phyloP scores from a whole-genome alignment of 2,329 filamentous ascomycete genomes.

The Colletotrichum cordylinicola region DNA sequence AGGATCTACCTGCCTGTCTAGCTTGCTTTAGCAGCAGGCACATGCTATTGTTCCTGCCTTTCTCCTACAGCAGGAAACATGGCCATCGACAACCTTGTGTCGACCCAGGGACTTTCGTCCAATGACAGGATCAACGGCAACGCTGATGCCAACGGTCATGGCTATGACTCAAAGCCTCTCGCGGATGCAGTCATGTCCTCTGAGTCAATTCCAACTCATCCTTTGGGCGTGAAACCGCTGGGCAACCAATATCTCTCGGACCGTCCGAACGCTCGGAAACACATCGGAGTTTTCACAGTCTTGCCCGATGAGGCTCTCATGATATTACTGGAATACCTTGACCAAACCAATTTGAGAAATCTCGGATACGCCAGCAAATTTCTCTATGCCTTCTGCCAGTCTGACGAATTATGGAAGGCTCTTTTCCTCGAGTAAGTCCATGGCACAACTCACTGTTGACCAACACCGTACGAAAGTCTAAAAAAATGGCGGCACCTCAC shows the following conservation, averaged over 20 bases:
- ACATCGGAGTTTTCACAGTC: slow-evolving; percentile 67
- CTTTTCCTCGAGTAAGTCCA: slow-evolving; percentile 85
- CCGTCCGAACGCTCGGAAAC: slow-evolving; percentile 68
- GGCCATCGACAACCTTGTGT: slow-evolving; percentile 4
- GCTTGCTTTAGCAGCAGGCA: background rate
- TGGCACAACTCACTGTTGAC: background rate
- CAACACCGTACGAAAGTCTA: background rate
- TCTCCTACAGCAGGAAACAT: background rate
- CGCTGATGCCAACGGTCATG: slow-evolving; percentile 1
- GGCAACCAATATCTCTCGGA: slow-evolving; percentile 81
- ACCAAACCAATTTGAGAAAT: slow-evolving; percentile 63
- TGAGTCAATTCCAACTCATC: slow-evolving; percentile 75
- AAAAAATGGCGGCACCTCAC: background rate
- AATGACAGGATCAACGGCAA: slow-evolving; percentile 4
- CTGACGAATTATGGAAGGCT: slow-evolving; percentile 89
- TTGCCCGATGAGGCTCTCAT: slow-evolving; percentile 85
- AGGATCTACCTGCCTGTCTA: background rate
- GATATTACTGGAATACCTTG: slow-evolving; percentile 77
- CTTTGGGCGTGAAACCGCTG: slow-evolving; percentile 82
- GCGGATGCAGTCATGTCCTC: background rate
- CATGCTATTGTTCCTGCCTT: slow-evolving; percentile 8
- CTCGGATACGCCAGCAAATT: slow-evolving; percentile 84
- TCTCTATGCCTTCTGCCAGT: slow-evolving; percentile 82
- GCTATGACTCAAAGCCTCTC: slow-evolving; percentile 17
- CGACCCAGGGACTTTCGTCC: background rate